Conservation (phyloP, 352 stramenopile genomes). For the Pilasporangium apinafurcum region DNA sequence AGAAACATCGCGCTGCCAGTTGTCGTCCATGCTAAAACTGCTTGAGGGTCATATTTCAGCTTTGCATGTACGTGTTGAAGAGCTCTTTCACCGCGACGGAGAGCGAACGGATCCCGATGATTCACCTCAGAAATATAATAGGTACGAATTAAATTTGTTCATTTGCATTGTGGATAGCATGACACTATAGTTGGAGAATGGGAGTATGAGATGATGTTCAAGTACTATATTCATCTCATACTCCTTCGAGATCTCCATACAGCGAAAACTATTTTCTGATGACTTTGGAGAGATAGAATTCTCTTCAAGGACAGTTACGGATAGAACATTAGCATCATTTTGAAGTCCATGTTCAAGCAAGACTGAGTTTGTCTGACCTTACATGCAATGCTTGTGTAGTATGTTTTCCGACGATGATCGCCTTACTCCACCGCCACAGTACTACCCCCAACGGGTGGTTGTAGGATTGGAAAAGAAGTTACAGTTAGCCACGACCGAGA, state of each 20-base stretch:
- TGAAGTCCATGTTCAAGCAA: not conserved
- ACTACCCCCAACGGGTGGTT: constrained; percentile 34
- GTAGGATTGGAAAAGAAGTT: constrained; percentile 33
- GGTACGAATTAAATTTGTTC: constrained; percentile 25
- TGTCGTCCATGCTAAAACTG: constrained; percentile 17
- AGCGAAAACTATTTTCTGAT: constrained; percentile 63
- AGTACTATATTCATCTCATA: not conserved
- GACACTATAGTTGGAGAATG: constrained; percentile 2
- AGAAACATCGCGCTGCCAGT: constrained; percentile 17
- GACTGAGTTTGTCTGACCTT: not conserved
- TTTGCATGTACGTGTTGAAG: constrained; percentile 60
- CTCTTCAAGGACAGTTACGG: constrained; percentile 87
- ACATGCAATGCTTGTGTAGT: constrained; percentile 5
- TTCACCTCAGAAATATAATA: constrained; percentile 35
- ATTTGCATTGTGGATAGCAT: constrained; percentile 4
- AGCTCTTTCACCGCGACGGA: constrained; percentile 31
- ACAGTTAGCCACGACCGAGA: no score
- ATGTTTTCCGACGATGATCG: constrained; percentile 10
- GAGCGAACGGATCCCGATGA: constrained; percentile 51
- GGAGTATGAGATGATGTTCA: not conserved
- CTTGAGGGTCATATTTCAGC: constrained; percentile 49
- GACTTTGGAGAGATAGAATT: constrained; percentile 86
- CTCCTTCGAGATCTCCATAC: constrained; percentile 12
- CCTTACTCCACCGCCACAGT: constrained; percentile 9
- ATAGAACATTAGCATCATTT: constrained; percentile 38